These are phyloP conservation scores for Triticum timopheevii DNA, from an alignment of 176 grass and related monocot species.

Conservation along the genomic window DNA sequence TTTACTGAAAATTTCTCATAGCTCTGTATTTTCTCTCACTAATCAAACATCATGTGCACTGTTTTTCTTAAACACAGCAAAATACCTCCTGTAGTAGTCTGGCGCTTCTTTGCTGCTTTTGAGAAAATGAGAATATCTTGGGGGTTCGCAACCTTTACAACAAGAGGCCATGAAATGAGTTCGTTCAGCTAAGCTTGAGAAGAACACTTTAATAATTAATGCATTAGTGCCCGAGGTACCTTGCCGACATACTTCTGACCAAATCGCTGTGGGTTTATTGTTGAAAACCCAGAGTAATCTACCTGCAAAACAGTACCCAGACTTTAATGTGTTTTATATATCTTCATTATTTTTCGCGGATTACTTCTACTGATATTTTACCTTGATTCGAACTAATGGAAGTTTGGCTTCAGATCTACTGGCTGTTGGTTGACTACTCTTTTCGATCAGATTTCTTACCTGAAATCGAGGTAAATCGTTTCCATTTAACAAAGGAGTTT, in stretches of 20 bases:
- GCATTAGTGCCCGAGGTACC: slow-evolving; percentile 46
- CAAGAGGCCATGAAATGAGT: slow-evolving; percentile 25
- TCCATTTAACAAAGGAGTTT: slow-evolving; percentile 1
- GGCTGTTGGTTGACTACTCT: slow-evolving; percentile 49
- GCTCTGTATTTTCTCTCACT: neutral
- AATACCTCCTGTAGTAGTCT: slow-evolving; percentile 66
- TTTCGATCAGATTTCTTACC: slow-evolving; percentile 87
- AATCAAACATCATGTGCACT: slow-evolving; percentile 7
- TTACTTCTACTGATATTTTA: slow-evolving; percentile 18
- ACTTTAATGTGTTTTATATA: slow-evolving; percentile 14
- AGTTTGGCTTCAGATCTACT: slow-evolving; percentile 69
- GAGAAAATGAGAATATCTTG: slow-evolving; percentile 98
- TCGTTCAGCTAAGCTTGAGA: slow-evolving; percentile 23
- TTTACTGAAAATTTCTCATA: slow-evolving; percentile 26
- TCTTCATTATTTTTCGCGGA: slow-evolving; percentile 1
- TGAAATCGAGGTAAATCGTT: slow-evolving; percentile 37
- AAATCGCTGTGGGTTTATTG: slow-evolving; percentile 95
- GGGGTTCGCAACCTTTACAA: slow-evolving; percentile 95
- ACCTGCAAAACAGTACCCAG: slow-evolving; percentile 55
- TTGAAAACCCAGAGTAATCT: slow-evolving; percentile 93
- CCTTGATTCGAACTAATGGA: slow-evolving; percentile 91
- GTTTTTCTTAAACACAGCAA: slow-evolving; percentile 14
- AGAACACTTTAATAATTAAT: slow-evolving; percentile 2
- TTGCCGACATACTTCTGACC: slow-evolving; percentile 94
- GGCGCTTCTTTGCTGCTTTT: slow-evolving; percentile 76